Conservation (phyloP, 768 basidiomycete species). For the Suillus alpinus region DNA sequence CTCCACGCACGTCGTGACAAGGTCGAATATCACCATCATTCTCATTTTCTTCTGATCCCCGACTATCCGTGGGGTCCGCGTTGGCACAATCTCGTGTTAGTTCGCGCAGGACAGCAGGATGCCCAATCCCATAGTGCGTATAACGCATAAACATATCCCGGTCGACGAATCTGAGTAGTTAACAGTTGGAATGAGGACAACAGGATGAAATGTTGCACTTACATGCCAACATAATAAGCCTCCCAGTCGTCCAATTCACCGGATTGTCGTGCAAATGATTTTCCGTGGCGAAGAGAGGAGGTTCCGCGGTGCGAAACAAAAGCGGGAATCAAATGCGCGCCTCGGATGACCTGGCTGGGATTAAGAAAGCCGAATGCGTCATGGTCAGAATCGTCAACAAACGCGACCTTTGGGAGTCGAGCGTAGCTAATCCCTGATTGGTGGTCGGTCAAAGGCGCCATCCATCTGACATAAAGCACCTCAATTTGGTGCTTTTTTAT, state of each 20-base stretch:
- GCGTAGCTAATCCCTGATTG: neutral
- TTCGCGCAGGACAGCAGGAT: no score
- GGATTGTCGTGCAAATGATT: neutral
- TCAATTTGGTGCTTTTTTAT: no score
- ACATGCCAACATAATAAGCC: constrained; percentile 2
- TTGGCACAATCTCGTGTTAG: no score
- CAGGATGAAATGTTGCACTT: neutral
- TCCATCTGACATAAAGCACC: no score
- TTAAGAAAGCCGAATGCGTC: constrained; percentile 35
- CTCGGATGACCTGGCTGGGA: constrained; percentile 27
- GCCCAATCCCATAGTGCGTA: no score
- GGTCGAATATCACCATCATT: no score
- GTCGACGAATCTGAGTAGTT: constrained; percentile 1
- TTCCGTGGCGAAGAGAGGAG: neutral
- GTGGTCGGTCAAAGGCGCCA: neutral
- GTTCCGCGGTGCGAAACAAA: constrained; percentile 17
- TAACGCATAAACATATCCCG: neutral
- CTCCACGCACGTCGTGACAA: no score
- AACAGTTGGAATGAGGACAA: no score
- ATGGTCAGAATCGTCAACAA: neutral
- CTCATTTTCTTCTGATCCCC: no score
- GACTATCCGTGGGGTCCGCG: no score
- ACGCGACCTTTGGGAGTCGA: neutral
- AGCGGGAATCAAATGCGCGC: constrained; percentile 31
- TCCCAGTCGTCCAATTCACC: neutral